Conservation (phyloP, 192 early-diverging fungal genomes). For the Coemansia umbellata region DNA sequence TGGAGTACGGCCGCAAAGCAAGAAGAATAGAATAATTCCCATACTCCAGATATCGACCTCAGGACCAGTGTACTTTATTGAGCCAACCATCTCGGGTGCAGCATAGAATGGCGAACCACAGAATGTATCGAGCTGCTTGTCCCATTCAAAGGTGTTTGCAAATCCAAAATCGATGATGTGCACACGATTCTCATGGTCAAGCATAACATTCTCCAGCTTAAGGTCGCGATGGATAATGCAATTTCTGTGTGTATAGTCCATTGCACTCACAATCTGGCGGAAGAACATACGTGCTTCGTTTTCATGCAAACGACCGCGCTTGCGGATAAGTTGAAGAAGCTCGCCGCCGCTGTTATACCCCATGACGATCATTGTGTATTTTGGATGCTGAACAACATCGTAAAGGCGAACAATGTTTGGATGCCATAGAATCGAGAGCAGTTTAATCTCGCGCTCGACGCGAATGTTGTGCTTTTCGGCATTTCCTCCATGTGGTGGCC, state of each 20-base stretch:
- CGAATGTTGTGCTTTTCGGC: conserved; percentile 69
- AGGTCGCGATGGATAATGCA: conserved; percentile 73
- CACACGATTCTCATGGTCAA: conserved; percentile 65
- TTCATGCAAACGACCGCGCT: conserved; percentile 74
- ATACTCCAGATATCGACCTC: conserved; percentile 89
- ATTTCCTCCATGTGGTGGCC: conserved; percentile 50
- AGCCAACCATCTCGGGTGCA: conserved; percentile 81
- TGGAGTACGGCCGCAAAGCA: conserved; percentile 79
- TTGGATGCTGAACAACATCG: conserved; percentile 75
- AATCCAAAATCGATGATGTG: conserved; percentile 91
- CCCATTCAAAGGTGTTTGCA: conserved; percentile 63
- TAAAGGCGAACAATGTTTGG: conserved; percentile 86
- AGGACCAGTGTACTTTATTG: conserved; percentile 75
- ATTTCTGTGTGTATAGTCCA: conserved; percentile 65
- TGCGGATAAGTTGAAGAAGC: conserved; percentile 83
- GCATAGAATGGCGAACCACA: conserved; percentile 77
- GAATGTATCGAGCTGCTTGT: conserved; percentile 51
- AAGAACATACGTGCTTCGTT: conserved; percentile 83
- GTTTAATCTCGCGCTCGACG: conserved; percentile 71
- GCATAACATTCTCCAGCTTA: conserved; percentile 86
- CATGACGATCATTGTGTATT: conserved; percentile 82
- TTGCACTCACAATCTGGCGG: conserved; percentile 76
- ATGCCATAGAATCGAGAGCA: conserved; percentile 84
- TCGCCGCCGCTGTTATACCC: conserved; percentile 84
- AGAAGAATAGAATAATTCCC: conserved; percentile 80